Evolutionary conservation across 2,329 filamentous ascomycete species (phyloP).

Genomic region (Diaporthe vexans): DNA sequence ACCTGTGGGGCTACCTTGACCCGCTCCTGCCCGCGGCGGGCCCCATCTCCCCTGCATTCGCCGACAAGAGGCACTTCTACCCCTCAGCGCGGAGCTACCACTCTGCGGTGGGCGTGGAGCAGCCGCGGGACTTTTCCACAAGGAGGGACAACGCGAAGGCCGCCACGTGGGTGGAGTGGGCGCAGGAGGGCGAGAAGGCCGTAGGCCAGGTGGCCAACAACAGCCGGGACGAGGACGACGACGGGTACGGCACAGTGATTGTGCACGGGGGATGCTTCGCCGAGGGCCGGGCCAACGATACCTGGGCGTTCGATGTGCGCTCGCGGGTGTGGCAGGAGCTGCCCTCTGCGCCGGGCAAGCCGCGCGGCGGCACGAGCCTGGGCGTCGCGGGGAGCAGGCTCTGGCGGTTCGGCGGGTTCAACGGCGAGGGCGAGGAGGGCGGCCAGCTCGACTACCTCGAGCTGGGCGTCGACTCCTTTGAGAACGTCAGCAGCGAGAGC

Average conservation of each 20-base stretch:
- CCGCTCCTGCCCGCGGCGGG: conserved; percentile 64
- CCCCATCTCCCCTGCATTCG: conserved; percentile 40
- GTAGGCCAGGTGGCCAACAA: conserved; percentile 69
- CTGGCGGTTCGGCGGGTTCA: conserved; percentile 86
- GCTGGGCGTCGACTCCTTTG: conserved; percentile 68
- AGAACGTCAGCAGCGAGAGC: conserved; percentile 62
- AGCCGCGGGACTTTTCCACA: conserved; percentile 64
- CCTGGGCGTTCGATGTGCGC: conserved; percentile 83
- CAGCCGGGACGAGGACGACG: conserved; percentile 71
- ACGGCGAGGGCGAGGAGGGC: conserved; percentile 78
- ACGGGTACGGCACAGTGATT: conserved; percentile 78
- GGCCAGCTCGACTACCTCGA: conserved; percentile 78
- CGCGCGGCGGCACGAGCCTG: conserved; percentile 77
- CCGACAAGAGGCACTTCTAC: conserved; percentile 51
- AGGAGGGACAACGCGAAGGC: background rate
- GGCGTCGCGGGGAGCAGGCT: conserved; percentile 74
- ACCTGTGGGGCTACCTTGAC: conserved; percentile 75
- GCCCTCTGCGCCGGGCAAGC: conserved; percentile 74
- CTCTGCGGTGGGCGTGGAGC: conserved; percentile 68
- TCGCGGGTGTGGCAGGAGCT: conserved; percentile 77
- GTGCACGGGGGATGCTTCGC: conserved; percentile 82
- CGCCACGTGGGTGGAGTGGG: conserved; percentile 67
- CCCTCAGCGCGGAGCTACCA: conserved; percentile 82
- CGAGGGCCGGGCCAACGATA: conserved; percentile 69
- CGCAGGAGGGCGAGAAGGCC: conserved; percentile 67